A percentile compares a stretch with the other conserved stretches of the same genome.
These are phyloP conservation scores for Sequoia sempervirens DNA, from an alignment of 75 land plant genomes.

Conservation along the genomic window DNA sequence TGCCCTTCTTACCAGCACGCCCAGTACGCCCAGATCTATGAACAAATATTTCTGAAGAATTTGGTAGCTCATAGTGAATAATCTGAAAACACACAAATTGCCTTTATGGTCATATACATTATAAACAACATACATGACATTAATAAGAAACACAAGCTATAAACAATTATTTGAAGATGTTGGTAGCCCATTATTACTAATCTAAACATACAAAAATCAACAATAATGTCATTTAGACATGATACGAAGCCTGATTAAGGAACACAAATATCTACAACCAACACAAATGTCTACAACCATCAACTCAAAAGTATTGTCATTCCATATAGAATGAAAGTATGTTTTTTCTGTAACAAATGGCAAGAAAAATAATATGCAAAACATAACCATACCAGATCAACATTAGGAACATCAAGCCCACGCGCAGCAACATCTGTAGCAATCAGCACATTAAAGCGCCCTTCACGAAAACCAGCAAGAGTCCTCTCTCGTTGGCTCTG, in stretches of 20 bases:
- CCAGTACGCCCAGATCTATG: constrained; percentile 82
- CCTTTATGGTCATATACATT: background rate
- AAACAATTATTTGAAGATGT: no score
- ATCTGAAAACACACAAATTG: constrained; percentile 27
- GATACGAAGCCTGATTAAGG: background rate
- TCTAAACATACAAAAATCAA: no score
- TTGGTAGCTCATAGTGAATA: constrained; percentile 64
- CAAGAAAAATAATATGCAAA: background rate
- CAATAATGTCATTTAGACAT: no score
- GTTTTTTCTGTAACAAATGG: background rate
- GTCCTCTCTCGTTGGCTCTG: constrained; percentile 90
- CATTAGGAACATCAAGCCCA: constrained; percentile 95
- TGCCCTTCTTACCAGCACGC: constrained; percentile 77
- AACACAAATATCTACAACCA: background rate
- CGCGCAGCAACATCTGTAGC: constrained; percentile 99
- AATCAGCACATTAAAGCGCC: constrained; percentile 65
- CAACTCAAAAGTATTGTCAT: background rate
- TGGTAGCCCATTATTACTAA: no score
- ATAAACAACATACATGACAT: no score
- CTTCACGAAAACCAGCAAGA: constrained; percentile 74
- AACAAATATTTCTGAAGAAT: constrained; percentile 63
- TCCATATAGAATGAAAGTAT: background rate
- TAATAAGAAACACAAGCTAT: no score
- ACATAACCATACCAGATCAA: constrained; percentile 58
- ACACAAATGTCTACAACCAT: background rate